Conservation (phyloP, 306 rosid genomes). For the Cucurbita pepo region DNA sequence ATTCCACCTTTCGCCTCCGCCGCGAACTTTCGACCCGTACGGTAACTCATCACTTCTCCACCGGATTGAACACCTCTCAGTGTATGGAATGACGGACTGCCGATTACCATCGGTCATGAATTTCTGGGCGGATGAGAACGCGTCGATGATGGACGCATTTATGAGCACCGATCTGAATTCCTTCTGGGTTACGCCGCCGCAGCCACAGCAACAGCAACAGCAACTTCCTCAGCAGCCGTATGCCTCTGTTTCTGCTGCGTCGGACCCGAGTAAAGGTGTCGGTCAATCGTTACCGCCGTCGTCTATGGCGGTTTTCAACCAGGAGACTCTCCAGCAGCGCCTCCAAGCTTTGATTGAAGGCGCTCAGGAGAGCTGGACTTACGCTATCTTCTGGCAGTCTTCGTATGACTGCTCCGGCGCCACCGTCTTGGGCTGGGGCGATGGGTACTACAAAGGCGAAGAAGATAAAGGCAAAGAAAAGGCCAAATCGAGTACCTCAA, state of each 20-base stretch:
- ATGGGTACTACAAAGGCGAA: constrained; percentile 85
- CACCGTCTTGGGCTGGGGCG: constrained; percentile 82
- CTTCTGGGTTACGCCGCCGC: constrained; percentile 35
- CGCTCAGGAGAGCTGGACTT: constrained; percentile 62
- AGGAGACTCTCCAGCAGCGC: constrained; percentile 78
- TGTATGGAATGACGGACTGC: constrained; percentile 37
- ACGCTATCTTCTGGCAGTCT: constrained; percentile 94
- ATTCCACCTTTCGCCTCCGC: not conserved
- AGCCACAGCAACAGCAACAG: not conserved
- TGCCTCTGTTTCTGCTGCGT: constrained; percentile 30
- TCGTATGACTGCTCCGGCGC: constrained; percentile 43
- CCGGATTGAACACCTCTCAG: not conserved
- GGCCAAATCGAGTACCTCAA: constrained; percentile 17
- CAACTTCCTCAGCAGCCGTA: constrained; percentile 3
- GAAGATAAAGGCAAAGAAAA: constrained; percentile 38
- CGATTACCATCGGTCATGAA: constrained; percentile 39
- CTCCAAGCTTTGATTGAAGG: constrained; percentile 76
- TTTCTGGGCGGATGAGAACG: constrained; percentile 80
- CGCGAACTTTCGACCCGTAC: too few species aligned
- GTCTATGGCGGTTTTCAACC: constrained; percentile 30
- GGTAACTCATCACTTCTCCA: not conserved
- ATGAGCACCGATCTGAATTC: constrained; percentile 58
- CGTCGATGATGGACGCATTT: constrained; percentile 82
- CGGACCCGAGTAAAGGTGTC: constrained; percentile 11
- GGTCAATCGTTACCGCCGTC: constrained; percentile 4